These are phyloP conservation scores for Exophiala mesophila DNA, from an alignment of 2,329 filamentous ascomycete genomes.

Conservation along the genomic window DNA sequence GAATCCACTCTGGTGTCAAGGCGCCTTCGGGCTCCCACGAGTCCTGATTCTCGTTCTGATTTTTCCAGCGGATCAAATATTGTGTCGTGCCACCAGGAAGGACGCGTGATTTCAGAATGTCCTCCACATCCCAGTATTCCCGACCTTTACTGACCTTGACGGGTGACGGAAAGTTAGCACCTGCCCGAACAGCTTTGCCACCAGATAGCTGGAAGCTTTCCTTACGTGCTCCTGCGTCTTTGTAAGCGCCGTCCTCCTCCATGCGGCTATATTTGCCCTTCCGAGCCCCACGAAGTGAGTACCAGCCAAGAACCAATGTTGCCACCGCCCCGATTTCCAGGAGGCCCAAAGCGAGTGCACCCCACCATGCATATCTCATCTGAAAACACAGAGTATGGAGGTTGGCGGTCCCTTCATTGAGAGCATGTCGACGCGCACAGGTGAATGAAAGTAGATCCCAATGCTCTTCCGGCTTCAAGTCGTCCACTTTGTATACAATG, in stretches of 20 bases:
- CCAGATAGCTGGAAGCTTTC: conserved; percentile 1
- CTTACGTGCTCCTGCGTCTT: neutral
- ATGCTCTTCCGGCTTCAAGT: conserved; percentile 2
- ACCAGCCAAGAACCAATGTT: neutral
- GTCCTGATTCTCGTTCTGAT: neutral
- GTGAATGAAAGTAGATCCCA: conserved; percentile 2
- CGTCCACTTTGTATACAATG: conserved; percentile 1
- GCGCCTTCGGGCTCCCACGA: conserved; percentile 1
- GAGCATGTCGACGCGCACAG: conserved; percentile 1
- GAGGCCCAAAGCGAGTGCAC: neutral
- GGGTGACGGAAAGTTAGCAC: neutral
- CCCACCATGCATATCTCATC: conserved; percentile 4
- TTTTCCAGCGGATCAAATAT: conserved; percentile 4
- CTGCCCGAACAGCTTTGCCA: neutral
- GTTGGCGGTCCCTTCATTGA: neutral
- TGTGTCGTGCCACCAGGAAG: conserved; percentile 2
- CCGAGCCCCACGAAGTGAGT: neutral
- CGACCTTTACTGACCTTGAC: conserved; percentile 3
- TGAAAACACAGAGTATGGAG: neutral
- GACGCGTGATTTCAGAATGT: conserved; percentile 1
- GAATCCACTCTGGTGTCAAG: conserved; percentile 2
- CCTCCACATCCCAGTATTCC: conserved; percentile 1
- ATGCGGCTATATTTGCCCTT: neutral
- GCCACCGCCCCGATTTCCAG: conserved; percentile 2
- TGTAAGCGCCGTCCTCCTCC: conserved; percentile 1